Conservation (phyloP, 139 green algal genomes). For the Chlamydomonas sphaeroides region DNA sequence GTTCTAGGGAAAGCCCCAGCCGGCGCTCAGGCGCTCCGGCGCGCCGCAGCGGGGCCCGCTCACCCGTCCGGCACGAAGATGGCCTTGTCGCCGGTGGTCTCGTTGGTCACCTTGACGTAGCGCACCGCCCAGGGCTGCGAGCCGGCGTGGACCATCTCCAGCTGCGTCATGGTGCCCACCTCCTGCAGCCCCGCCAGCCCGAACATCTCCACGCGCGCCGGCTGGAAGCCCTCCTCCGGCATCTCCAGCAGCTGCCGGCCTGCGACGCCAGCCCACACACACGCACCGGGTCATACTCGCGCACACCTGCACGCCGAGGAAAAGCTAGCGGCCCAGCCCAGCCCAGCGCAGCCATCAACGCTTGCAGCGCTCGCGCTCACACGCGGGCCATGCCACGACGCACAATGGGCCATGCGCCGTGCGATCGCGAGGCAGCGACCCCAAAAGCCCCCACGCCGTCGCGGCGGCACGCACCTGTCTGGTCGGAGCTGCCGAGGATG, state of each 20-base stretch:
- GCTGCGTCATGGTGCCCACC: conserved; percentile 47
- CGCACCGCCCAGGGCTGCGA: conserved; percentile 40
- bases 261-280: no score
- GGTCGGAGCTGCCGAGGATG: conserved; percentile 22
- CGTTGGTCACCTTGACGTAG: conserved; percentile 53
- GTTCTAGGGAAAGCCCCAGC: background rate
- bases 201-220: conserved; percentile 46
- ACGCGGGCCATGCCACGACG: no score
- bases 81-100: conserved; percentile 45
- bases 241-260: conserved; percentile 41
- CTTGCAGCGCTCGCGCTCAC: no score
- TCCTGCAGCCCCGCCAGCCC: conserved; percentile 34
- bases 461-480: conserved; percentile 34
- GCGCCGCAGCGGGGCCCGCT: no score
- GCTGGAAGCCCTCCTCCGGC: conserved; percentile 49
- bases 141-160: conserved; percentile 48
- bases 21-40: no score
- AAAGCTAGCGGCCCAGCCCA: no score
- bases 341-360: no score
- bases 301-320: no score
- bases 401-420: no score
- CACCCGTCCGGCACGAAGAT: conserved; percentile 48
- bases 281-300: background rate
- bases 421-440: no score
- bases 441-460: background rate